phyloP scores from a whole-genome alignment of 2,329 filamentous ascomycete genomes.

The Fusarium ambrosium region DNA sequence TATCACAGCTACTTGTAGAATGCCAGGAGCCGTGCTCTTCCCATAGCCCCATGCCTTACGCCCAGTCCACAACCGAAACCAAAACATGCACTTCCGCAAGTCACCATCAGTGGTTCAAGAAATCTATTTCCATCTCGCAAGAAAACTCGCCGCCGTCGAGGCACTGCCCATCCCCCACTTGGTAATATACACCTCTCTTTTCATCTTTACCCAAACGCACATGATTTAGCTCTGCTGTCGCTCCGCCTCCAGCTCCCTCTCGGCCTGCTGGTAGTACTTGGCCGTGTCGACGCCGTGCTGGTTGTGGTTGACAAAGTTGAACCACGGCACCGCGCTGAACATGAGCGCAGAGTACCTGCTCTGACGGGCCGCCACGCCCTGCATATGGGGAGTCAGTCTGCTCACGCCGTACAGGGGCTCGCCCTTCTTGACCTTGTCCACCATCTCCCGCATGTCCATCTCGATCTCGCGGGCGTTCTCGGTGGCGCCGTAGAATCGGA shows the following conservation, averaged over 20 bases:
- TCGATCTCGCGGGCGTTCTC: conserved; percentile 94
- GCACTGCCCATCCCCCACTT: conserved; percentile 30
- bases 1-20: background rate
- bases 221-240: conserved; percentile 25
- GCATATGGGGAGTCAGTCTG: conserved; percentile 85
- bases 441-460: conserved; percentile 99
- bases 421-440: conserved; percentile 92
- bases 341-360: conserved; percentile 91
- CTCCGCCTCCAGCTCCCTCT: conserved; percentile 92
- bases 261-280: conserved; percentile 97
- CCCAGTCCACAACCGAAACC: background rate
- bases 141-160: conserved; percentile 40
- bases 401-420: conserved; percentile 90
- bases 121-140: conserved; percentile 44
- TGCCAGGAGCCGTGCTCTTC: background rate
- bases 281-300: conserved; percentile 97
- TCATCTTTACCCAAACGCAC: conserved; percentile 2
- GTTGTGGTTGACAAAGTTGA: conserved; percentile 98
- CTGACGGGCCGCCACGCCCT: conserved; percentile 92
- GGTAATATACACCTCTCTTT: conserved; percentile 47
- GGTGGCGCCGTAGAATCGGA: conserved; percentile 94
- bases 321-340: conserved; percentile 90
- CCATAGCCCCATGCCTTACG: background rate
- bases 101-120: conserved; percentile 22
- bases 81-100: background rate